phyloP scores from a whole-genome alignment of 148 eudicot species.

The Cornus florida region DNA sequence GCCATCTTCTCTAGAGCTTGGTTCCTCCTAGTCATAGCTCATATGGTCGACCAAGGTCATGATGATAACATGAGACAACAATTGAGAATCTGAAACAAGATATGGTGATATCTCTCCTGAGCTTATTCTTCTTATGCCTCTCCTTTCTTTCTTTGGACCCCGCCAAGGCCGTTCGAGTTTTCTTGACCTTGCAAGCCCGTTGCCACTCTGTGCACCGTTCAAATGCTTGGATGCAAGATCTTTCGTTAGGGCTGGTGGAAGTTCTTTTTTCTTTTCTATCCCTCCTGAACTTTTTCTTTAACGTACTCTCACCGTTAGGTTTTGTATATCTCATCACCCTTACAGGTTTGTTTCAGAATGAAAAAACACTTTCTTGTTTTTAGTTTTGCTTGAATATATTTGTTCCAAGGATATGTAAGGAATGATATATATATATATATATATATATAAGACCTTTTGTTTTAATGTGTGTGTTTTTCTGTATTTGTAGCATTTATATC shows the following conservation, averaged over 20 bases:
- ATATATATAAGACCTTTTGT: no score
- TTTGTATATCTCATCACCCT: no score
- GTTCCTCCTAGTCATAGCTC: conserved; percentile 5
- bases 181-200: conserved; percentile 89
- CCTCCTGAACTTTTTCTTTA: conserved; percentile 34
- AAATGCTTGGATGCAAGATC: background rate
- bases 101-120: conserved; percentile 68
- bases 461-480: no score
- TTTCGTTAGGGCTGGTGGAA: conserved; percentile 1
- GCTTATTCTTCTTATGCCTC: conserved; percentile 48
- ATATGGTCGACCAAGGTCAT: background rate
- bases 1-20: conserved; percentile 20
- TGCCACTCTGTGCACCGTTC: background rate
- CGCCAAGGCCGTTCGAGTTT: conserved; percentile 39
- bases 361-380: background rate
- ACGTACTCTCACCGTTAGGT: no score
- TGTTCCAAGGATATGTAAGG: background rate
- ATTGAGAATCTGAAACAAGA: conserved; percentile 19
- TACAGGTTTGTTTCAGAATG: background rate
- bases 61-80: background rate
- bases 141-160: background rate
- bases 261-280: conserved; percentile 23
- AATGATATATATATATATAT: background rate
- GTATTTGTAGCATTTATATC: no score
- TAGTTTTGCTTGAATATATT: background rate